These are phyloP conservation scores for Eremochloa ophiuroides DNA, from an alignment of 176 grass and related monocot species.

Conservation along the genomic window DNA sequence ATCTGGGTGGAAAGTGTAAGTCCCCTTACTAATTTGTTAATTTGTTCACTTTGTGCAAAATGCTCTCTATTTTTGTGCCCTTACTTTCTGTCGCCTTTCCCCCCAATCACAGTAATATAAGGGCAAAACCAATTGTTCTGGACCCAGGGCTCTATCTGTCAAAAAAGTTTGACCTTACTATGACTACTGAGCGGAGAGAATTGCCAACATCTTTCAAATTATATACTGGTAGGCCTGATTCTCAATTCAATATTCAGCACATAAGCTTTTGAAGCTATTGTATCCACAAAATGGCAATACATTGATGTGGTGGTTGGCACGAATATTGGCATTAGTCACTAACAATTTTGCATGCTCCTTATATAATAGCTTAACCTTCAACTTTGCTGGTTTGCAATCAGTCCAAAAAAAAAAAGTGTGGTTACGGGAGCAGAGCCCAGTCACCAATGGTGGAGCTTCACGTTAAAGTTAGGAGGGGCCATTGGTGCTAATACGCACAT, in stretches of 20 bases:
- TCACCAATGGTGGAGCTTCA: too few species aligned
- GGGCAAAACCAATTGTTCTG: conserved; percentile 80
- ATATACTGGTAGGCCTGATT: conserved; percentile 65
- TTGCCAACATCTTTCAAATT: conserved; percentile 90
- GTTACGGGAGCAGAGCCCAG: background rate
- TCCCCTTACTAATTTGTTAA: background rate
- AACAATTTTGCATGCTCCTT: background rate
- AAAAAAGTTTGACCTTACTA: conserved; percentile 83
- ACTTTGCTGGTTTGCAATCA: background rate
- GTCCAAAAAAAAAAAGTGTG: background rate
- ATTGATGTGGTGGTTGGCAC: background rate
- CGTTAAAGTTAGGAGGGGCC: too few species aligned
- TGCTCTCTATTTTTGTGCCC: background rate
- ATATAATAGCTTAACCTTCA: background rate
- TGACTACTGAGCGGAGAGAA: conserved; percentile 68
- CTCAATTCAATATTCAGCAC: conserved; percentile 8
- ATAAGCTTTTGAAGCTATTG: background rate
- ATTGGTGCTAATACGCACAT: too few species aligned
- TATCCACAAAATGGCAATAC: background rate
- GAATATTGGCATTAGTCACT: background rate
- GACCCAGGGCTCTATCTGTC: conserved; percentile 94
- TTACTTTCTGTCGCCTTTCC: conserved; percentile 26
- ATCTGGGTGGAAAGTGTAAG: conserved; percentile 96
- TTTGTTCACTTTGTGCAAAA: background rate
- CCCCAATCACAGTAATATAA: conserved; percentile 45